These are phyloP conservation scores for Suhomyces anneliseae DNA, from an alignment of 1,139 yeast species.

Conservation along the genomic window DNA sequence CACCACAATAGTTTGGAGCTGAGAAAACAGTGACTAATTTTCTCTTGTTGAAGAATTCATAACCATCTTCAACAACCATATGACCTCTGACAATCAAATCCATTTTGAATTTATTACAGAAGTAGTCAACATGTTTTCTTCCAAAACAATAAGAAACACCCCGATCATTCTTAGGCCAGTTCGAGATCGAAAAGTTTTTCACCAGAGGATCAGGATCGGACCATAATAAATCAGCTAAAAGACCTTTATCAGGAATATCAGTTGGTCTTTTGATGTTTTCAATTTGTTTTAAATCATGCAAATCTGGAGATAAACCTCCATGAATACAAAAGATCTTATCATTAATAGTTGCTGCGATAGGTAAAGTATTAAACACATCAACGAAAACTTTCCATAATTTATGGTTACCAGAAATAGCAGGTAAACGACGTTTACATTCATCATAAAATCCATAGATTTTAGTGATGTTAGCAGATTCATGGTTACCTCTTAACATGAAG, in stretches of 20 bases:
- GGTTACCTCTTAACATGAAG: conserved; percentile 81
- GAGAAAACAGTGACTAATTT: conserved; percentile 80
- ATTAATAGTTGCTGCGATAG: conserved; percentile 83
- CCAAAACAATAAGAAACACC: conserved; percentile 87
- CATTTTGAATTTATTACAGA: conserved; percentile 68
- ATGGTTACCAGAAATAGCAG: conserved; percentile 44
- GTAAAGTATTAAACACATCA: conserved; percentile 82
- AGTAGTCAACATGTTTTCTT: conserved; percentile 67
- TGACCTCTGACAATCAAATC: conserved; percentile 85
- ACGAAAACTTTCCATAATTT: conserved; percentile 75
- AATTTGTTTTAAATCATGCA: conserved; percentile 64
- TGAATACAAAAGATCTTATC: conserved; percentile 87
- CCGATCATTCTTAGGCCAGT: conserved; percentile 83
- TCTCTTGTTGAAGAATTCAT: conserved; percentile 78
- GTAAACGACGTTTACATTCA: conserved; percentile 76
- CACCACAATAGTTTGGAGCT: conserved; percentile 92
- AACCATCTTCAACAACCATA: conserved; percentile 93
- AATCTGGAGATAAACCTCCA: conserved; percentile 83
- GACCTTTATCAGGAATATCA: conserved; percentile 82
- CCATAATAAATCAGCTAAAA: conserved; percentile 82
- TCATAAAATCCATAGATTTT: conserved; percentile 87
- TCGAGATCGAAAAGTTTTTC: conserved; percentile 38
- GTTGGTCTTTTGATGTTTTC: conserved; percentile 76
- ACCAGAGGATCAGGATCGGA: conserved; percentile 77
- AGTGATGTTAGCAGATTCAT: conserved; percentile 81